Evolutionary conservation across 768 basidiomycete species (phyloP), one percentile per base, ranked within the genome.

Genomic region (Chiua virens): DNA sequence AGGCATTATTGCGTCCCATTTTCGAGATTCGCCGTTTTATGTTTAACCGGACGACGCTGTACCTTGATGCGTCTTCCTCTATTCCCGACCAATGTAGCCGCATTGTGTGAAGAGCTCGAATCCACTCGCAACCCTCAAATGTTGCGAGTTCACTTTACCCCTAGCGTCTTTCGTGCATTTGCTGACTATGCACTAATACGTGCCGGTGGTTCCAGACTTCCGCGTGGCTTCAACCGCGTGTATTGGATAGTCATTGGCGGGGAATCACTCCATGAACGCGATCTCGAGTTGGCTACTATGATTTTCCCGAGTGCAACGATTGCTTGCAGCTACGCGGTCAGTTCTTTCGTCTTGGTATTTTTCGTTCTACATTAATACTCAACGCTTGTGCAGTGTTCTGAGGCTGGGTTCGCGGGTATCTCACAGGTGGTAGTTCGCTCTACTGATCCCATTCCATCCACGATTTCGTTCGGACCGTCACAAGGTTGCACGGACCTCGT

Each of bases 171-270:
- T 56, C 59, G 59, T 27, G 57, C 64, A 23, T 67, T 67, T 39
- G 66, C 56, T 11, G 66, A 67, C 44, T 67, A 61, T 3, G 63
- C 54, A 36, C 59, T 55, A 42, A 54, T 65, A 47, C 61, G 58
- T 8, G 49, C 51, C 23, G 48, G 50, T 15, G 60, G 47, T 25
- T 54, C 60, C 18, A 22, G 40, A 8, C 39, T 62, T 0, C 56
- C 63, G 18, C 36, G 46, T 6, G 63, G 63, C 9, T 68, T 63
- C 34, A 56, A 56, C 14, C 61, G 66, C n/a, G 42, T 67, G n/a
- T 67, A 68, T 46, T 68, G 66, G 66, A 68, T 68, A 64, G 61
- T 68, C 21, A 68, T 67, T 18, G 59, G 66, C 15, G 66, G 66
- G 3, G 64, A 67, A 55, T 65, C 61, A 7, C 56, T 65, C 42